These are phyloP conservation scores for Simplicillium aogashimaense DNA, from an alignment of 2,329 filamentous ascomycete genomes.

Conservation along the genomic window DNA sequence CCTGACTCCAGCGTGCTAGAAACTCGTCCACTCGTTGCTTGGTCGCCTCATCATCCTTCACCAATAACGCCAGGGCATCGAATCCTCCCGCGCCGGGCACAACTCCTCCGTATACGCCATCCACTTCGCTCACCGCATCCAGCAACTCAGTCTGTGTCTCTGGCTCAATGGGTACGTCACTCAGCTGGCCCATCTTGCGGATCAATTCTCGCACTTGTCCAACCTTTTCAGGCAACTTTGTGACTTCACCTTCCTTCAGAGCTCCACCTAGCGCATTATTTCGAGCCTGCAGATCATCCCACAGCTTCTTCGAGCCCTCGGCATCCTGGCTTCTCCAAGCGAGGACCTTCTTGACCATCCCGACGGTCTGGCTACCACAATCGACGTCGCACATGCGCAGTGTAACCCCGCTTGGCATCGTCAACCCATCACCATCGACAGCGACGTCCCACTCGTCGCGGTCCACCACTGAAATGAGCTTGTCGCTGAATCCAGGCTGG, in stretches of 20 bases:
- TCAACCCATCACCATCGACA: conserved; percentile 58
- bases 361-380: conserved; percentile 84
- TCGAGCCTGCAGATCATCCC: conserved; percentile 61
- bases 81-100: conserved; percentile 92
- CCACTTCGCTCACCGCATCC: conserved; percentile 60
- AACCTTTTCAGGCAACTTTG: conserved; percentile 35
- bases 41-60: conserved; percentile 62
- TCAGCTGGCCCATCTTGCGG: conserved; percentile 63
- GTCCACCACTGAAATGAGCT: conserved; percentile 58
- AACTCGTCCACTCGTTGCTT: conserved; percentile 49
- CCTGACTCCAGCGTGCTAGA: conserved; percentile 53
- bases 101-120: conserved; percentile 81
- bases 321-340: conserved; percentile 63
- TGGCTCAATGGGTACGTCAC: conserved; percentile 83
- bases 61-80: conserved; percentile 76
- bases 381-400: conserved; percentile 94
- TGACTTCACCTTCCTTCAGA: conserved; percentile 40
- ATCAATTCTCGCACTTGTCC: conserved; percentile 51
- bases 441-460: conserved; percentile 70
- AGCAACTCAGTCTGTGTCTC: conserved; percentile 73
- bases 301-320: conserved; percentile 57
- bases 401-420: conserved; percentile 62
- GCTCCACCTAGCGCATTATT: conserved; percentile 63
- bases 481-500: conserved; percentile 52
- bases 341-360: conserved; percentile 91